Conservation (phyloP, 2,329 filamentous ascomycete genomes). For the Trichothecium sympodiale region DNA sequence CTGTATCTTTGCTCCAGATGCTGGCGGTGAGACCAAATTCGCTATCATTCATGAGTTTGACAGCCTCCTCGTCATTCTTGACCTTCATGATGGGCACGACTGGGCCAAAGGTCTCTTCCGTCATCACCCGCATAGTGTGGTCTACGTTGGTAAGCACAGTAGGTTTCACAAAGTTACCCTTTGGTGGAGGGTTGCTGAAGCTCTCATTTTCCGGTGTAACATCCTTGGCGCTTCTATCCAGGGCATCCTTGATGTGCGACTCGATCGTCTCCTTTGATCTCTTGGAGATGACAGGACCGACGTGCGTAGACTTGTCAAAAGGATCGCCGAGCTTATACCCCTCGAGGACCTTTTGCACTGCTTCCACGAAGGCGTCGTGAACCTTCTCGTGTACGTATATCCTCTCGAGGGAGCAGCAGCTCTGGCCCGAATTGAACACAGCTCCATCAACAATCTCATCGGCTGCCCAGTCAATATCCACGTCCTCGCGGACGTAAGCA, state of each 20-base stretch:
- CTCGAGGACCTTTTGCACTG: constrained; percentile 67
- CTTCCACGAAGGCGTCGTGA: constrained; percentile 71
- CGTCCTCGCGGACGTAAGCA: constrained; percentile 76
- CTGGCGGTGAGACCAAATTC: constrained; percentile 92
- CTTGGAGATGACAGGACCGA: constrained; percentile 83
- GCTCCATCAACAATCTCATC: constrained; percentile 91
- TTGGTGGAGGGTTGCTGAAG: constrained; percentile 60
- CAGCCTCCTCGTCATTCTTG: constrained; percentile 66
- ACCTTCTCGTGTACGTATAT: constrained; percentile 83
- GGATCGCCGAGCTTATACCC: constrained; percentile 86
- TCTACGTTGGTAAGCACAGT: constrained; percentile 70
- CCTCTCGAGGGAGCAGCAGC: constrained; percentile 85
- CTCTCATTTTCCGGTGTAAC: constrained; percentile 72
- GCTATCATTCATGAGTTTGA: constrained; percentile 85
- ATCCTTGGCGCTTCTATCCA: constrained; percentile 74
- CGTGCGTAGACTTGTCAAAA: constrained; percentile 62
- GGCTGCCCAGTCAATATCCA: constrained; percentile 82
- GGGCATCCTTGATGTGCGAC: constrained; percentile 69
- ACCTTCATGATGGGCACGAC: constrained; percentile 88
- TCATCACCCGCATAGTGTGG: constrained; percentile 83
- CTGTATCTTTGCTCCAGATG: constrained; percentile 87
- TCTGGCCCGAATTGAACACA: constrained; percentile 98
- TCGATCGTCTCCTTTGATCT: constrained; percentile 65
- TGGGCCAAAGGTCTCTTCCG: constrained; percentile 88
- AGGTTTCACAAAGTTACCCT: constrained; percentile 82